Conservation (phyloP, 2,329 filamentous ascomycete genomes). For the Verticillium alfalfae region DNA sequence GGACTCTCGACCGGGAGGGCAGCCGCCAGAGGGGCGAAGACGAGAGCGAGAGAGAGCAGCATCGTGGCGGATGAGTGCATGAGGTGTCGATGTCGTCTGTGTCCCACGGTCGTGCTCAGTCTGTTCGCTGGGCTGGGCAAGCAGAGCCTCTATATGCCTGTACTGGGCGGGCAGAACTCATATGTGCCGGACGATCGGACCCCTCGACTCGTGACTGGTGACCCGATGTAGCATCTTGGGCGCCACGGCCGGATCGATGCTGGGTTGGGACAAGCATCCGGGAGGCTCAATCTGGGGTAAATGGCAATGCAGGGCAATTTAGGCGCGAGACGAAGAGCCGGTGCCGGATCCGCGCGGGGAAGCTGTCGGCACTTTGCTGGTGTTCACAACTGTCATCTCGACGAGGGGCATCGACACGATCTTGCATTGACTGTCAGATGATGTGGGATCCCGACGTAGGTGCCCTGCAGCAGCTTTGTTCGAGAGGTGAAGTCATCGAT, state of each 20-base stretch:
- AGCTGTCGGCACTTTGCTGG: neutral
- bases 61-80: slow-evolving; percentile 10
- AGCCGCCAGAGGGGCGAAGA: slow-evolving; percentile 19
- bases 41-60: slow-evolving; percentile 18
- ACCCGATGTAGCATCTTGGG: neutral
- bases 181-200: neutral
- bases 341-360: neutral
- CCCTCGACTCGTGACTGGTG: neutral
- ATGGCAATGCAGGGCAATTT: neutral
- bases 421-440: no score
- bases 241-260: neutral
- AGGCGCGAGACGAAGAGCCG: neutral
- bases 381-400: no score
- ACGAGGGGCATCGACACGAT: no score
- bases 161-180: neutral
- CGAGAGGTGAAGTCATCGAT: no score
- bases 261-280: neutral
- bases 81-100: neutral
- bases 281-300: neutral
- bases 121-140: neutral
- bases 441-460: no score
- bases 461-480: no score
- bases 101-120: neutral
- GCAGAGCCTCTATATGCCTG: neutral
- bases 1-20: slow-evolving; percentile 27